These are phyloP conservation scores for Umbelopsis vinacea DNA, from an alignment of 192 early-diverging fungal species.

Conservation along the genomic window DNA sequence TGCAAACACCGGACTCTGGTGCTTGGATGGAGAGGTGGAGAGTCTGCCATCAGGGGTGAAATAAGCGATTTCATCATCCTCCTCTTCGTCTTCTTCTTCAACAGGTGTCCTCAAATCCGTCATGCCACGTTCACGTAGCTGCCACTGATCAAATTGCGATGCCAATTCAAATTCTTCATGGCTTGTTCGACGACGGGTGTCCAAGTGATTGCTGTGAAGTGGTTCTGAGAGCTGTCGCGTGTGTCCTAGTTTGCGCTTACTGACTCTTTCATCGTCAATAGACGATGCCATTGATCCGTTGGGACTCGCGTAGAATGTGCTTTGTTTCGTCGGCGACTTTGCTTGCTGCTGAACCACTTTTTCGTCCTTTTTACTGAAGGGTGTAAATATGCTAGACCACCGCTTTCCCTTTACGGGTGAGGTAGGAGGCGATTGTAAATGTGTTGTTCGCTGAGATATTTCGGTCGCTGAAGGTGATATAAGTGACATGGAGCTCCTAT, in stretches of 20 bases:
- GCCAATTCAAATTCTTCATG: constrained; percentile 14
- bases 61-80: constrained; percentile 18
- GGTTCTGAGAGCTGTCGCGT: not conserved
- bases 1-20: not conserved
- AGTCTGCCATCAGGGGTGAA: constrained; percentile 9
- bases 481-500: not conserved
- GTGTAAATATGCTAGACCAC: constrained; percentile 9
- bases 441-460: not conserved
- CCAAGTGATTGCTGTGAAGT: not conserved
- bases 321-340: not conserved
- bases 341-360: not conserved
- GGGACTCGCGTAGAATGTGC: not conserved
- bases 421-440: not conserved
- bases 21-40: not conserved
- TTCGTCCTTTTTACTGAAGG: not conserved
- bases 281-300: not conserved
- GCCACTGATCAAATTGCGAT: constrained; percentile 12
- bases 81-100: constrained; percentile 18
- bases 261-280: not conserved
- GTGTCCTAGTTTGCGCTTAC: not conserved
- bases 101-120: constrained; percentile 4
- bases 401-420: constrained; percentile 2
- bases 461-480: not conserved
- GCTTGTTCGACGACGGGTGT: not conserved
- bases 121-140: constrained; percentile 6